A percentile compares a stretch with the other conserved stretches of the same genome.
These are phyloP conservation scores for Scheffersomyces amazonensis DNA, from an alignment of 805 yeast genomes.

Conservation along the genomic window DNA sequence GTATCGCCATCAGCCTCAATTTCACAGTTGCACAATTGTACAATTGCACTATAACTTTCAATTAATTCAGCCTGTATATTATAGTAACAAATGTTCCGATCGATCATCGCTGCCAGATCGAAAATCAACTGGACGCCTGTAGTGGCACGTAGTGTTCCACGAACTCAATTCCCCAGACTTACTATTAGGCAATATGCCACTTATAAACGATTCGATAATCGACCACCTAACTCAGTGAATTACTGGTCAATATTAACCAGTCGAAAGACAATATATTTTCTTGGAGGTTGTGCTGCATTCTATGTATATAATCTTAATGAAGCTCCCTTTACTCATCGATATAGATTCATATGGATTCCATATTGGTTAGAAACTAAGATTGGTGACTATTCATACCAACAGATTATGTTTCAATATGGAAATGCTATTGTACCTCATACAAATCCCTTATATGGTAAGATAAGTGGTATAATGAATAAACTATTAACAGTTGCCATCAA, in stretches of 20 bases:
- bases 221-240: slow-evolving; percentile 2
- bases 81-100: too few relatives aligned
- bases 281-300: slow-evolving; percentile 19
- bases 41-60: too few relatives aligned
- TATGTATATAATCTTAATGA: slow-evolving; percentile 52
- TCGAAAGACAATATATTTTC: slow-evolving; percentile 32
- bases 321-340: slow-evolving; percentile 79
- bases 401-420: slow-evolving; percentile 54
- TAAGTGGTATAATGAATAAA: slow-evolving; percentile 60
- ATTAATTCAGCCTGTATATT: too few relatives aligned
- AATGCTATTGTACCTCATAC: slow-evolving; percentile 54
- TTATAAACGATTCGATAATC: slow-evolving; percentile 26
- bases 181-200: slow-evolving; percentile 27
- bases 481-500: slow-evolving; percentile 58
- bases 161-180: not conserved
- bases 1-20: too few relatives aligned
- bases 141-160: too few relatives aligned
- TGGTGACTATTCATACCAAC: slow-evolving; percentile 63
- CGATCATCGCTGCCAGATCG: too few relatives aligned
- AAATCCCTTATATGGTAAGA: slow-evolving; percentile 58
- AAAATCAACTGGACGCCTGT: too few relatives aligned
- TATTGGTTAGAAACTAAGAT: slow-evolving; percentile 58
- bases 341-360: slow-evolving; percentile 70
- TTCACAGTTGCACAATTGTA: too few relatives aligned
- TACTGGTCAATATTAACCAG: slow-evolving; percentile 16